phyloP scores from a whole-genome alignment of 2,329 filamentous ascomycete species.

The Colletotrichum liriopes region DNA sequence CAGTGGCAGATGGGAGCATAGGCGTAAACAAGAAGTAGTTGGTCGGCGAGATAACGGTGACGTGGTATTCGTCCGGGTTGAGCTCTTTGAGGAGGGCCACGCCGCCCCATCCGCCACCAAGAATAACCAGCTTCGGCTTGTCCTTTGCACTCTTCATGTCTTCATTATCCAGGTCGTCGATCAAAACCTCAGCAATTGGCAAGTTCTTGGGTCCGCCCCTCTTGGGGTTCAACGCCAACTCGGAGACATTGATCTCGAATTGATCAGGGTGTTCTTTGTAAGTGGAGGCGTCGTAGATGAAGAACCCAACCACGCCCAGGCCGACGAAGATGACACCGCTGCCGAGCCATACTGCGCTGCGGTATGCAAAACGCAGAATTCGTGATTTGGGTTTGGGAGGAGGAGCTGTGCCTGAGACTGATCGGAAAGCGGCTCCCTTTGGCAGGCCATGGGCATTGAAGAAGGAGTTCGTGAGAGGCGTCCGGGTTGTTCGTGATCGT shows the following conservation, averaged over 20 bases:
- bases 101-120: slow-evolving; percentile 96
- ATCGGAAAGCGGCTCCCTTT: slow-evolving; percentile 51
- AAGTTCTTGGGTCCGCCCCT: slow-evolving; percentile 94
- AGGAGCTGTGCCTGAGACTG: slow-evolving; percentile 65
- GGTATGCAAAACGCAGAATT: slow-evolving; percentile 74
- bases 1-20: slow-evolving; percentile 97
- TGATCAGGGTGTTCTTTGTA: slow-evolving; percentile 81
- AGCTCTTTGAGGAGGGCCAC: slow-evolving; percentile 92
- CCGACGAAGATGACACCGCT: slow-evolving; percentile 82
- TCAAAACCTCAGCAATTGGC: slow-evolving; percentile 87
- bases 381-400: slow-evolving; percentile 64
- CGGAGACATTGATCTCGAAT: slow-evolving; percentile 86
- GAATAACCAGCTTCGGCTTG: slow-evolving; percentile 92
- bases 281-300: slow-evolving; percentile 93
- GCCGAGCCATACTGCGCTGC: slow-evolving; percentile 80
- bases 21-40: slow-evolving; percentile 99
- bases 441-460: slow-evolving; percentile 32
- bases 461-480: slow-evolving; percentile 40
- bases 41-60: slow-evolving; percentile 93
- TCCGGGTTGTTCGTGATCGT: slow-evolving; percentile 33
- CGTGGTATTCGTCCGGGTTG: slow-evolving; percentile 92
- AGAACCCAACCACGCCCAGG: slow-evolving; percentile 83
- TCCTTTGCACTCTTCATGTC: slow-evolving; percentile 80
- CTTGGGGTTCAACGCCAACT: slow-evolving; percentile 84
- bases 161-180: slow-evolving; percentile 89